phyloP scores from a whole-genome alignment of 1,139 yeast species.

The Taphrina pruni region DNA sequence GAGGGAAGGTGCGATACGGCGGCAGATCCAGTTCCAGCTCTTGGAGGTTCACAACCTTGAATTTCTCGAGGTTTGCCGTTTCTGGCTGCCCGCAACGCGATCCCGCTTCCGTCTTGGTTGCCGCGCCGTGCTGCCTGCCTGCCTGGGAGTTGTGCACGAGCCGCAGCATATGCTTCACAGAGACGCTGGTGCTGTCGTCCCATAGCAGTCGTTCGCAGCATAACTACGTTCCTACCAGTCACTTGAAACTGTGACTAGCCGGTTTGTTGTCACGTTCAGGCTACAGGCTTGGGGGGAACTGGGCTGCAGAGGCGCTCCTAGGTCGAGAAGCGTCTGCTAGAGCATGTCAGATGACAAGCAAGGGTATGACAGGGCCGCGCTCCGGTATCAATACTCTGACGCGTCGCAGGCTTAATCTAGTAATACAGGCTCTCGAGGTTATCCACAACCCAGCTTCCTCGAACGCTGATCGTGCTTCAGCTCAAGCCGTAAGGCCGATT shows the following conservation, averaged over 20 bases:
- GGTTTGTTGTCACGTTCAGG: background rate
- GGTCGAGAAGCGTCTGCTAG: constrained; percentile 1
- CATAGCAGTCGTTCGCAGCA: too few relatives aligned
- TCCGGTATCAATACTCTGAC: background rate
- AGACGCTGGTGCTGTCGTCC: too few relatives aligned
- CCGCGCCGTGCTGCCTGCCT: too few relatives aligned
- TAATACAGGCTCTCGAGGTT: constrained; percentile 41
- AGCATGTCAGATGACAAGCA: constrained; percentile 30
- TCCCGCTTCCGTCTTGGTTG: too few relatives aligned
- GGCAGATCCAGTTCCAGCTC: too few relatives aligned
- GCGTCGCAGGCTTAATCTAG: constrained; percentile 33
- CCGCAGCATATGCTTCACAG: too few relatives aligned
- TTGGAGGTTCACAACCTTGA: too few relatives aligned
- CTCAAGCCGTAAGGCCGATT: constrained; percentile 37
- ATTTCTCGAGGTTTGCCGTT: background rate
- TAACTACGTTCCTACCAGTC: too few relatives aligned
- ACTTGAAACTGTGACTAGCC: too few relatives aligned
- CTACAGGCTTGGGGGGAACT: too few relatives aligned
- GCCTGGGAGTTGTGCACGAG: background rate
- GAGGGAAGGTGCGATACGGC: too few relatives aligned
- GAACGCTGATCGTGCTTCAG: constrained; percentile 33
- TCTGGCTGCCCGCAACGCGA: background rate
- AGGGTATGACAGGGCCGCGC: constrained; percentile 1
- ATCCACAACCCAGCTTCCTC: constrained; percentile 38
- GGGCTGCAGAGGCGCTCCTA: background rate